Percentiles rank a stretch among this genome's conserved stretches.
phyloP scores from a whole-genome alignment of 2,329 filamentous ascomycete species.

The Geosmithia putterillii region DNA sequence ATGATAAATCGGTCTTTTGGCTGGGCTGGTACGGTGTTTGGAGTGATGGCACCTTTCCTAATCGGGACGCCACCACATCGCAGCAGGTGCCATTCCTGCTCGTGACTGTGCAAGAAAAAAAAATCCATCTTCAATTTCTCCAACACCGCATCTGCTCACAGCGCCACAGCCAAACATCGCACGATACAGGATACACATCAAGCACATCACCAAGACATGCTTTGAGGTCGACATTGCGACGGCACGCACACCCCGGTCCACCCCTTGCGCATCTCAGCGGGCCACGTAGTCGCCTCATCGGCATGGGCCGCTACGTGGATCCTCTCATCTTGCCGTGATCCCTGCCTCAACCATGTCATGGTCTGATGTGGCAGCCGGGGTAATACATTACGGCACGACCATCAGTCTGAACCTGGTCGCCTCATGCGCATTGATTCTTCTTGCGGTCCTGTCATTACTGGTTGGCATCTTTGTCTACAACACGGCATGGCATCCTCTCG shows the following conservation, averaged over 20 bases:
- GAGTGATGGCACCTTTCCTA: too few species aligned
- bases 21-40: too few species aligned
- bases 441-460: neutral
- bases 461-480: conserved; percentile 17
- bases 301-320: neutral
- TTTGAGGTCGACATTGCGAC: neutral
- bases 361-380: neutral
- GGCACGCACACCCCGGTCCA: neutral
- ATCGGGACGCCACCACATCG: too few species aligned
- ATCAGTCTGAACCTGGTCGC: neutral
- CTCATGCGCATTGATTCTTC: neutral
- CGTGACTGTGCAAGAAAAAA: too few species aligned
- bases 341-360: neutral
- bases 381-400: neutral
- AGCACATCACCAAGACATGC: neutral
- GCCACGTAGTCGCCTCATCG: neutral
- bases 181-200: too few species aligned
- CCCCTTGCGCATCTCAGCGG: neutral
- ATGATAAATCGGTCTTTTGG: too few species aligned
- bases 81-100: too few species aligned
- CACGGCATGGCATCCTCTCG: conserved; percentile 28
- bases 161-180: too few species aligned
- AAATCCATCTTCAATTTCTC: too few species aligned
- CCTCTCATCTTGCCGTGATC: neutral
- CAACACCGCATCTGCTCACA: too few species aligned